These are phyloP conservation scores for Boechera stricta DNA, from an alignment of 345 rosid species.

Conservation along the genomic window DNA sequence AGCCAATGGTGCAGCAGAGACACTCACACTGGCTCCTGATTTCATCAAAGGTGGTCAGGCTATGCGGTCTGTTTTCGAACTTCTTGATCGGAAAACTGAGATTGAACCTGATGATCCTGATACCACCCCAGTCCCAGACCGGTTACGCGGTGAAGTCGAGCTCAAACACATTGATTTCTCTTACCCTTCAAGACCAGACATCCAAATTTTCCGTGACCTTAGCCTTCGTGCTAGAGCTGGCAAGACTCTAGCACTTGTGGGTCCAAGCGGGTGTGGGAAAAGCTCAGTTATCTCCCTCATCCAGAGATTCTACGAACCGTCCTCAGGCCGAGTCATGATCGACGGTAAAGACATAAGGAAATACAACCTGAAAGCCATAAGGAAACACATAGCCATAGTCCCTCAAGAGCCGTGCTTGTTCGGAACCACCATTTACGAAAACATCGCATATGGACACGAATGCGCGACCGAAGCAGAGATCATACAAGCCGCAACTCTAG, in stretches of 20 bases:
- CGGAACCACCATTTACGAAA: slow-evolving; percentile 78
- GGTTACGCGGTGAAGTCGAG: slow-evolving; percentile 92
- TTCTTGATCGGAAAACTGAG: slow-evolving; percentile 96
- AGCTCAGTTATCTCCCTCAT: slow-evolving; percentile 89
- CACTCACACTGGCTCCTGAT: slow-evolving; percentile 93
- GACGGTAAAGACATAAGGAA: slow-evolving; percentile 96
- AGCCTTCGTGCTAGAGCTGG: slow-evolving; percentile 89
- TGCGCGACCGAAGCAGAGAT: slow-evolving; percentile 88
- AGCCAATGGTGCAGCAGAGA: slow-evolving; percentile 98
- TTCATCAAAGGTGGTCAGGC: slow-evolving; percentile 98
- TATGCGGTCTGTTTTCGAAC: slow-evolving; percentile 90
- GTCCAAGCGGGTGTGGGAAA: slow-evolving; percentile 98
- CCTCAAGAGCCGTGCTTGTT: slow-evolving; percentile 98
- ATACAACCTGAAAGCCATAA: slow-evolving; percentile 86
- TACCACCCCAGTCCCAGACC: slow-evolving; percentile 77
- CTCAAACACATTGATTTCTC: slow-evolving; percentile 93
- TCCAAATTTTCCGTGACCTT: slow-evolving; percentile 82
- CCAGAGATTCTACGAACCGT: slow-evolving; percentile 85
- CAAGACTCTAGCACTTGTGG: slow-evolving; percentile 92
- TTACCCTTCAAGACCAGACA: slow-evolving; percentile 89
- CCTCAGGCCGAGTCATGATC: slow-evolving; percentile 85
- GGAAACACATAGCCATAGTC: slow-evolving; percentile 89
- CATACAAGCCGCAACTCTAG: slow-evolving; percentile 86
- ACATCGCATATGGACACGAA: slow-evolving; percentile 92
- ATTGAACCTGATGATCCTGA: slow-evolving; percentile 94